Base-by-base conservation (phyloP, 176 grass and related monocot genomes). In the Eragrostis nindensis region DNA sequence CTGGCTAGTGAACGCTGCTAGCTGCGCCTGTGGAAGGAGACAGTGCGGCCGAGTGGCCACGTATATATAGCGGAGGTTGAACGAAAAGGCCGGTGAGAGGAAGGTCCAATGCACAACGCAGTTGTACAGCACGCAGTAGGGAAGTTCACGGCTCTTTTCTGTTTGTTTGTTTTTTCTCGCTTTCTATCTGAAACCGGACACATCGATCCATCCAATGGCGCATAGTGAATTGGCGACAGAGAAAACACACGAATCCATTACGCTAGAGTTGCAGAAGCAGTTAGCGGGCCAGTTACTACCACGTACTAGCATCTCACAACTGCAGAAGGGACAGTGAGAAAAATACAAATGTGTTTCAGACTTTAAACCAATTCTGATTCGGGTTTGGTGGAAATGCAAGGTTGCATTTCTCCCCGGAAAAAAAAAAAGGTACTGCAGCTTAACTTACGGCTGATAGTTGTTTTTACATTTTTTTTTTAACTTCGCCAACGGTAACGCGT, bases 31-130 rank as follows among this genome's bases (percentile, higher is more conserved):
- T 80, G 26, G 49, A 60, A 15, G 42, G 71, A 54, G 30, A 68
- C 21, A 29, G 78, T 27, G 85, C 36, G 9, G 48, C 82, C 7
- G 32, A 45, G 45, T 57, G 36, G 1, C 59, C 10, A 8, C n/a
- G 32, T 70, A 70, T 84, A 47, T 89, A 84, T 75, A 65, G 54
- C 21, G 49, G 53, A 19, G 25, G 22, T n/a, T n/a, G n/a, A n/a
- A n/a, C n/a, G n/a, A n/a, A n/a, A n/a, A 43, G n/a, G n/a, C n/a
- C n/a, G n/a, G n/a, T 56, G 50, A 44, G 16, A 11, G 11, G 27
- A 32, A 30, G 11, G 30, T 74, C 32, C 62, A 24, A 7, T 44
- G 13, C 25, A 5, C 17, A 3, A 8, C 1, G 18, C 67, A 6
- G 47, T n/a, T n/a, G 84, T 74, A 74, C 69, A n/a, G 68, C 42